These are phyloP conservation scores for Skeletonema tropicum DNA, from an alignment of 108 stramenopile genomes.

Conservation along the genomic window DNA sequence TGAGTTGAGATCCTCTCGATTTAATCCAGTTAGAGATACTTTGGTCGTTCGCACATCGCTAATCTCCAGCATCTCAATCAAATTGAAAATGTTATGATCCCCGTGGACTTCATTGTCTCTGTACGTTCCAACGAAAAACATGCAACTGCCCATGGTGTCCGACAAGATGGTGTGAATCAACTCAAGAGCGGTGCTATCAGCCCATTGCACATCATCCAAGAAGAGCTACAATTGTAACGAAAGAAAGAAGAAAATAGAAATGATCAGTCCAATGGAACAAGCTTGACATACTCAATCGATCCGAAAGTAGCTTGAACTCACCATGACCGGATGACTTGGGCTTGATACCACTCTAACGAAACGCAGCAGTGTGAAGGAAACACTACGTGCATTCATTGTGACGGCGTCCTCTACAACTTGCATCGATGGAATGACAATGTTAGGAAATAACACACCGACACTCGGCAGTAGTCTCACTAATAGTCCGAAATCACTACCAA, in stretches of 20 bases:
- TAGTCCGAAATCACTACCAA: conserved; percentile 17
- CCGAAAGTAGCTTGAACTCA: background rate
- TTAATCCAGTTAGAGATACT: conserved; percentile 16
- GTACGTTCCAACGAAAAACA: conserved; percentile 48
- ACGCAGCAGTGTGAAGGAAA: conserved; percentile 28
- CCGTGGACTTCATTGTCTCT: conserved; percentile 25
- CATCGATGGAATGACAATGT: background rate
- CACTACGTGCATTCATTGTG: conserved; percentile 10
- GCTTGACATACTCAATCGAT: too few species aligned
- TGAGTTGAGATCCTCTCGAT: too few species aligned
- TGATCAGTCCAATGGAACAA: background rate
- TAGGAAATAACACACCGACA: conserved; percentile 14
- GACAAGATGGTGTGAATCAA: conserved; percentile 28
- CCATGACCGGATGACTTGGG: conserved; percentile 17
- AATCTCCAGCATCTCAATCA: conserved; percentile 8
- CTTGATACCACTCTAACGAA: conserved; percentile 41
- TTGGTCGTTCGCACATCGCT: conserved; percentile 21
- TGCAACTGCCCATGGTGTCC: conserved; percentile 29
- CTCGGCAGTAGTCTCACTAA: conserved; percentile 27
- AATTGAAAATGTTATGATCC: conserved; percentile 17
- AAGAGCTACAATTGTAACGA: conserved; percentile 11
- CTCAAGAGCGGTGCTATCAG: conserved; percentile 28
- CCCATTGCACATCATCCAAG: conserved; percentile 55
- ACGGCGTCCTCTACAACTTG: background rate
- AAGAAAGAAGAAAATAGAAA: background rate